A percentile compares a stretch with the other conserved stretches of the same genome.
Evolutionary conservation across 495 filamentous ascomycete genomes (phyloP).

Genomic region (Aspergillus olivimuriae): DNA sequence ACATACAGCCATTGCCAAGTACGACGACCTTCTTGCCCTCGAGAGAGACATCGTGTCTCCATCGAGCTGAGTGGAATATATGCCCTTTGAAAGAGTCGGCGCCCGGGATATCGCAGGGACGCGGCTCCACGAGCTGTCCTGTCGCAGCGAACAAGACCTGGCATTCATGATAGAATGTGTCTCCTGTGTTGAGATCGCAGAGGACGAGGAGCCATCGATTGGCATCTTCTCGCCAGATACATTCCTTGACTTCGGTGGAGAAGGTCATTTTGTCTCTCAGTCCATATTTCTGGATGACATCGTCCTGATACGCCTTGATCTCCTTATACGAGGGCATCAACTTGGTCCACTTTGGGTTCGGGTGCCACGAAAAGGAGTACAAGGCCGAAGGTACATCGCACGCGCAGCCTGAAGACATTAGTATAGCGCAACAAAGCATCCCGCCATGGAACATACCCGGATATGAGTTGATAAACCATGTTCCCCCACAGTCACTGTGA

Average conservation of each 20-base stretch:
- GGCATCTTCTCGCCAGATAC: constrained; percentile 36
- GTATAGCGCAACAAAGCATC: neutral
- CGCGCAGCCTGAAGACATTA: constrained; percentile 10
- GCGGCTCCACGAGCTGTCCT: constrained; percentile 40
- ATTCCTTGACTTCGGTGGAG: constrained; percentile 31
- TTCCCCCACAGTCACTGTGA: constrained; percentile 18
- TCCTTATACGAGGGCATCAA: constrained; percentile 37
- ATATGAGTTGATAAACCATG: constrained; percentile 26
- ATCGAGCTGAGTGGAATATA: constrained; percentile 54
- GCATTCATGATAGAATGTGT: constrained; percentile 25
- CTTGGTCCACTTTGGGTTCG: constrained; percentile 40
- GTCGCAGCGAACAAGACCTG: constrained; percentile 44
- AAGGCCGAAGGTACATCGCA: constrained; percentile 28
- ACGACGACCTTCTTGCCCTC: constrained; percentile 52
- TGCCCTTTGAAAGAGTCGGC: constrained; percentile 41
- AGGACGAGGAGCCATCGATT: constrained; percentile 40
- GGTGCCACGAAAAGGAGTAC: constrained; percentile 45
- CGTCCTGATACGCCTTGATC: constrained; percentile 40
- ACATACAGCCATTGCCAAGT: constrained; percentile 43
- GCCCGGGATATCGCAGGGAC: constrained; percentile 41
- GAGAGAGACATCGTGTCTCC: constrained; percentile 50
- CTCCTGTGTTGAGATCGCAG: constrained; percentile 23
- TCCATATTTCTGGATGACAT: constrained; percentile 37
- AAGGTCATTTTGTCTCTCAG: constrained; percentile 39
- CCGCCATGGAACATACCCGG: constrained; percentile 12